These are phyloP conservation scores for Candida dendrica DNA, from an alignment of 805 yeast species.

Conservation along the genomic window DNA sequence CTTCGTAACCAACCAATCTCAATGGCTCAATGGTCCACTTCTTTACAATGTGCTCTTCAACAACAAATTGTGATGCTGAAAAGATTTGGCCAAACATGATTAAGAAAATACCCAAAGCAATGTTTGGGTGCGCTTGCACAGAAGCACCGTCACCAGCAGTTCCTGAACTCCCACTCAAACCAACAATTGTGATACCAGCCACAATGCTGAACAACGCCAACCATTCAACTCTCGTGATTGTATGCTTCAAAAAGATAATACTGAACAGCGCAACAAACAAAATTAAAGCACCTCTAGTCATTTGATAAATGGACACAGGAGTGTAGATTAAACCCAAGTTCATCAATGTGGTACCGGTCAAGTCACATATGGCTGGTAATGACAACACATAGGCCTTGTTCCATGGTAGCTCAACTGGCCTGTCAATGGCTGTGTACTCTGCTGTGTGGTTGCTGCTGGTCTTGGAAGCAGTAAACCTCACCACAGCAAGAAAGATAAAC, in stretches of 20 bases:
- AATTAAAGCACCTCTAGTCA: slow-evolving; percentile 77
- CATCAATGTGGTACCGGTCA: slow-evolving; percentile 67
- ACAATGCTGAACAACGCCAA: slow-evolving; percentile 54
- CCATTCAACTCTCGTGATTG: slow-evolving; percentile 62
- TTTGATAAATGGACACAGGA: slow-evolving; percentile 77
- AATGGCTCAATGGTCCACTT: slow-evolving; percentile 51
- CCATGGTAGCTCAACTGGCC: slow-evolving; percentile 3
- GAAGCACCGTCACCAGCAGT: slow-evolving; percentile 2
- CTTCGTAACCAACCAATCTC: slow-evolving; percentile 67
- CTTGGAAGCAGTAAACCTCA: slow-evolving; percentile 7
- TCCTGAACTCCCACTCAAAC: slow-evolving; percentile 52
- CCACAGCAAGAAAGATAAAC: slow-evolving; percentile 31
- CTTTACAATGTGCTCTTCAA: slow-evolving; percentile 62
- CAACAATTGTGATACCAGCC: slow-evolving; percentile 65
- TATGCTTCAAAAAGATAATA: slow-evolving; percentile 49
- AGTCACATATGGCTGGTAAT: slow-evolving; percentile 65
- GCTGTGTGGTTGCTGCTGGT: not conserved
- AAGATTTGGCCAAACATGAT: slow-evolving; percentile 58
- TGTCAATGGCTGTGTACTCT: not conserved
- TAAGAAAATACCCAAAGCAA: slow-evolving; percentile 49
- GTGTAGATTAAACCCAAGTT: slow-evolving; percentile 67
- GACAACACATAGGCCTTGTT: slow-evolving; percentile 32
- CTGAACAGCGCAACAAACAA: slow-evolving; percentile 70
- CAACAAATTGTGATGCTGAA: slow-evolving; percentile 70
- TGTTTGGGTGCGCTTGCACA: slow-evolving; percentile 17